A percentile compares a stretch with the other conserved stretches of the same genome.
Evolutionary conservation across 225 moss, liverwort and hornwort genomes (phyloP).

Genomic region (Ulota crispa): DNA sequence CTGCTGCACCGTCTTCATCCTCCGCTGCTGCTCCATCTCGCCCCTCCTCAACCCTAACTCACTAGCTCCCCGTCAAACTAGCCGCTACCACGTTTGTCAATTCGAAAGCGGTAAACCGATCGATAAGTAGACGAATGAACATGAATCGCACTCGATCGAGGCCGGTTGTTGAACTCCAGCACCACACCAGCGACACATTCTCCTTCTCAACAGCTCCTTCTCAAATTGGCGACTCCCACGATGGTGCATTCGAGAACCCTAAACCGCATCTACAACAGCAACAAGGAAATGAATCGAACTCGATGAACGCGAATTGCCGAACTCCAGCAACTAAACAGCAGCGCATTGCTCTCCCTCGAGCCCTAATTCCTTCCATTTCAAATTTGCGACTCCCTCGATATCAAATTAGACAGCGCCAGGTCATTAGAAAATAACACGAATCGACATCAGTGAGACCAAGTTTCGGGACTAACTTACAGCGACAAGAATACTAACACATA

Average conservation of each 20-base stretch:
- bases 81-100: not conserved
- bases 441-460: too few species aligned
- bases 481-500: too few species aligned
- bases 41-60: not conserved
- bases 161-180: not conserved
- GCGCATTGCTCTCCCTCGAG: not conserved
- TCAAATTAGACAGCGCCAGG: not conserved
- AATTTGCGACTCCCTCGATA: not conserved
- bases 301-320: not conserved
- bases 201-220: not conserved
- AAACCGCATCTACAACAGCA: not conserved
- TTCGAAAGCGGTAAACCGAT: not conserved
- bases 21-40: slow-evolving; percentile 69
- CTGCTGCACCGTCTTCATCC: slow-evolving; percentile 91
- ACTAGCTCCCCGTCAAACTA: not conserved
- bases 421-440: not conserved
- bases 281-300: not conserved
- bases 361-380: not conserved
- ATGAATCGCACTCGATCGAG: not conserved
- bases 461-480: not conserved
- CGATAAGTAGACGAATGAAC: not conserved
- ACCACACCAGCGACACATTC: not conserved
- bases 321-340: not conserved
- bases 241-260: not conserved
- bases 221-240: not conserved